Conservation (phyloP, 441 rosid species). For the Metrosideros polymorpha region DNA sequence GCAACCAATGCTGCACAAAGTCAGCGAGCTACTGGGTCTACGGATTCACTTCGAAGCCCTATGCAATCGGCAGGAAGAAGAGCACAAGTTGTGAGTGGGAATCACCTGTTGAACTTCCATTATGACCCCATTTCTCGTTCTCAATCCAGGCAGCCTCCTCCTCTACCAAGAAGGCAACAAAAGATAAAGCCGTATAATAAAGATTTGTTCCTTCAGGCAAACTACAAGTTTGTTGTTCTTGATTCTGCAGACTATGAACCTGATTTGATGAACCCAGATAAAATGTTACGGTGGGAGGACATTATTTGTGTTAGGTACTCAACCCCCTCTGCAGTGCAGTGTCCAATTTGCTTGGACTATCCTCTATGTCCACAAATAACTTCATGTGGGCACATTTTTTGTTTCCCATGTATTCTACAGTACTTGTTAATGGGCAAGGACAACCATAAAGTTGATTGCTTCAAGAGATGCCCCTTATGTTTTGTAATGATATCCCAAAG, state of each 20-base stretch:
- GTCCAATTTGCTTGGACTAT: constrained; percentile 88
- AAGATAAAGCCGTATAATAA: constrained; percentile 83
- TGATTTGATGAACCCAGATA: constrained; percentile 88
- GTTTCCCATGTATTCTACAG: constrained; percentile 85
- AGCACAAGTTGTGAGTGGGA: constrained; percentile 61
- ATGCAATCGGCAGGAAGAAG: constrained; percentile 59
- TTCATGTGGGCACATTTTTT: constrained; percentile 91
- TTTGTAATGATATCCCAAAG: constrained; percentile 79
- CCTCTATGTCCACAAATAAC: constrained; percentile 97
- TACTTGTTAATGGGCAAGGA: constrained; percentile 75
- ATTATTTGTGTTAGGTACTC: constrained; percentile 76
- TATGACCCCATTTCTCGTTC: constrained; percentile 74
- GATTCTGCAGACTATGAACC: constrained; percentile 61
- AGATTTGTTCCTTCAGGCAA: constrained; percentile 94
- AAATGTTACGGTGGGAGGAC: constrained; percentile 85
- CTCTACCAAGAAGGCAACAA: constrained; percentile 36
- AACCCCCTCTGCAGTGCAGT: constrained; percentile 75
- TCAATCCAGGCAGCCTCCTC: constrained; percentile 54
- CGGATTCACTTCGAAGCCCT: constrained; percentile 27
- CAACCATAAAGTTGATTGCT: constrained; percentile 52
- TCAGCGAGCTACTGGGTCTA: constrained; percentile 26
- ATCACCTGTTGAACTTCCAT: constrained; percentile 89
- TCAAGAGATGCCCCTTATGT: constrained; percentile 90
- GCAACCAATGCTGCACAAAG: constrained; percentile 23
- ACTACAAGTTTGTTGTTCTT: constrained; percentile 89